Conservation (phyloP, 805 yeast genomes). For the Spathaspora boniae region DNA sequence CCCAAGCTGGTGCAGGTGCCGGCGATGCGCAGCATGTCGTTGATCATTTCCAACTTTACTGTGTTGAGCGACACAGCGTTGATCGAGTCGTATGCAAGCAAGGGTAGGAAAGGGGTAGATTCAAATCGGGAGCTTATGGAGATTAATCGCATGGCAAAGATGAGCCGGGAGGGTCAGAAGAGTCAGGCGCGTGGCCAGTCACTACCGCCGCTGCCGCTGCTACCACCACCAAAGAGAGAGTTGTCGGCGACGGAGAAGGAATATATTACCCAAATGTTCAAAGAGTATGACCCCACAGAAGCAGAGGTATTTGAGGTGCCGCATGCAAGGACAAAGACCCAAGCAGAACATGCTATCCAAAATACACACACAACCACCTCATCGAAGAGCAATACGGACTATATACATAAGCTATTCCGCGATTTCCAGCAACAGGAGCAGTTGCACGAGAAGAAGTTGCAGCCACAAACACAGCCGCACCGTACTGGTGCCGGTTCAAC, state of each 20-base stretch:
- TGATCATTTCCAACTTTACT: conserved; percentile 55
- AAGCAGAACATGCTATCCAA: neutral
- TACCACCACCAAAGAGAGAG: conserved; percentile 2
- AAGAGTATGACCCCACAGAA: conserved; percentile 12
- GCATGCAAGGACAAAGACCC: no score
- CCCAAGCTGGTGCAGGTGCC: conserved; percentile 21
- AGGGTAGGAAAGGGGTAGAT: neutral
- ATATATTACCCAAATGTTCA: conserved; percentile 25
- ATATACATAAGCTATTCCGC: conserved; percentile 25
- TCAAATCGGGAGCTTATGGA: conserved; percentile 11
- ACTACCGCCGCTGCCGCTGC: neutral
- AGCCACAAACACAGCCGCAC: no score
- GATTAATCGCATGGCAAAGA: conserved; percentile 8
- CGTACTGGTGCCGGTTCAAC: neutral
- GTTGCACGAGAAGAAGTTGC: no score
- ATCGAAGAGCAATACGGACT: conserved; percentile 19
- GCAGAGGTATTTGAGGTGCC: neutral
- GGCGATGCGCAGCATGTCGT: conserved; percentile 49
- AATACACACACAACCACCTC: neutral
- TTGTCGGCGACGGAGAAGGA: conserved; percentile 19
- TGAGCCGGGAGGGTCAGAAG: neutral
- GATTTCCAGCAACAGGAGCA: conserved; percentile 15
- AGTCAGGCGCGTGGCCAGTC: neutral
- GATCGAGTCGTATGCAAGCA: conserved; percentile 27
- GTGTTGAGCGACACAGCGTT: conserved; percentile 32